Evolutionary conservation across 176 grass and related monocot genomes (phyloP).

Genomic region (Carex cristatella): DNA sequence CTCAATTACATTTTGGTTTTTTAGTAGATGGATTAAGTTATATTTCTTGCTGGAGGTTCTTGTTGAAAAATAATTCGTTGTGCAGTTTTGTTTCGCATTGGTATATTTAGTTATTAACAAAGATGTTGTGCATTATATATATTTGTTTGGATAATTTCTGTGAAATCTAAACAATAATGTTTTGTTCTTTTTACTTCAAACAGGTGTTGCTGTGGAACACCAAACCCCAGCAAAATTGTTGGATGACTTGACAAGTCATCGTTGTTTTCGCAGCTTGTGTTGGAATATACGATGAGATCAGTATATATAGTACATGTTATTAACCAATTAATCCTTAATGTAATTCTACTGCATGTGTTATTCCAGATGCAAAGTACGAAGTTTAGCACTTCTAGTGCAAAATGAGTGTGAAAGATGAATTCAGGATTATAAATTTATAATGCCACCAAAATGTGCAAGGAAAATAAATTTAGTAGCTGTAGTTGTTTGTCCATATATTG

Average conservation of each 20-base stretch:
- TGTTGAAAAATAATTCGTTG: neutral
- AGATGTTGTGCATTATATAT: neutral
- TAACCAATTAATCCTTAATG: neutral
- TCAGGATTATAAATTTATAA: neutral
- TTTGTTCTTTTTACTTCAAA: conserved; percentile 8
- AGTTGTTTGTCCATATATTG: neutral
- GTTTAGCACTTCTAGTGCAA: neutral
- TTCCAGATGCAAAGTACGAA: neutral
- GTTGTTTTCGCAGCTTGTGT: conserved; percentile 71
- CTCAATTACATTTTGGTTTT: neutral
- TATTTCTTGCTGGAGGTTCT: neutral
- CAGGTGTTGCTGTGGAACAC: conserved; percentile 57
- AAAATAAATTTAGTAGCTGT: neutral
- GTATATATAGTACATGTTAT: neutral
- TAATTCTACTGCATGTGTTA: neutral
- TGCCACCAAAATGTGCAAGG: neutral
- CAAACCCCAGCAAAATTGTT: conserved; percentile 49
- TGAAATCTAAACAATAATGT: neutral
- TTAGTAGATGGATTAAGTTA: neutral
- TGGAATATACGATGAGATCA: conserved; percentile 61
- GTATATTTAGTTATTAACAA: neutral
- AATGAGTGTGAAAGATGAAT: neutral
- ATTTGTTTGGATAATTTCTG: neutral
- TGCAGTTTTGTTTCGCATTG: neutral
- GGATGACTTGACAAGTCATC: conserved; percentile 43